Evolutionary conservation across 202 grass and related monocot genomes (phyloP).

Genomic region (Zoysia matrella): DNA sequence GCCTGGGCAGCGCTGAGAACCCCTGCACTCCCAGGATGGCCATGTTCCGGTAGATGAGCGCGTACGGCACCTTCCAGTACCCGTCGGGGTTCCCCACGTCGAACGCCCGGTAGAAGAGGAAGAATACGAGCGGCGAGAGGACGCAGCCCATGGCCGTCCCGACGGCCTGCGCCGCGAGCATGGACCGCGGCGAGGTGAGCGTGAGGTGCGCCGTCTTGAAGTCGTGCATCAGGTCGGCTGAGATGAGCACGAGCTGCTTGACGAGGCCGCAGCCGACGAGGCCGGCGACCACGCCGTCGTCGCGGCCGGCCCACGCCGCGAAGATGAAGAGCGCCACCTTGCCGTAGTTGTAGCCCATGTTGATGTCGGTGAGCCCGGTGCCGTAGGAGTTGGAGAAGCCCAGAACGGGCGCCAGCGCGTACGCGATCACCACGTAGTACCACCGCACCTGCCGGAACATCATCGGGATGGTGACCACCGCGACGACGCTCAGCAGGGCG

Average conservation of each 20-base stretch:
- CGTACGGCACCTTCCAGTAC: constrained; percentile 71
- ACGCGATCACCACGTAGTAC: constrained; percentile 65
- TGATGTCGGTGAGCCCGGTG: constrained; percentile 71
- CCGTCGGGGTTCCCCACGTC: constrained; percentile 66
- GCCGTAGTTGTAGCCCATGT: constrained; percentile 80
- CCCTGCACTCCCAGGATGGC: constrained; percentile 67
- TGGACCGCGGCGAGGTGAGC: constrained; percentile 60
- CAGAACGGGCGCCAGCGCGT: constrained; percentile 62
- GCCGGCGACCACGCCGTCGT: constrained; percentile 64
- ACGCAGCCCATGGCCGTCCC: constrained; percentile 69
- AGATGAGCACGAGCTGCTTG: constrained; percentile 66
- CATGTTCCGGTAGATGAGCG: constrained; percentile 80
- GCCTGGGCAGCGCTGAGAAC: constrained; percentile 61
- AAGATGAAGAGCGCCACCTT: constrained; percentile 68
- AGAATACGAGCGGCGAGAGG: constrained; percentile 59
- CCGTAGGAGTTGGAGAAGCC: constrained; percentile 79
- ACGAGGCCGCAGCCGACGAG: constrained; percentile 70
- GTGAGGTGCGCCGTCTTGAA: constrained; percentile 76
- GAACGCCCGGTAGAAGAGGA: constrained; percentile 72
- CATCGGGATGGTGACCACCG: constrained; percentile 63
- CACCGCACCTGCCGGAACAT: constrained; percentile 70
- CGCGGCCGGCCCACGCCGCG: constrained; percentile 56
- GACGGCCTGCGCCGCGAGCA: constrained; percentile 58
- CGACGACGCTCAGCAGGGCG: constrained; percentile 51
- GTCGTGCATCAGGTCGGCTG: constrained; percentile 77